Percentiles rank a stretch among this genome's conserved stretches.
Conservation (phyloP, 495 filamentous ascomycete genomes). For the Aspergillus sclerotiicarbonarius region DNA sequence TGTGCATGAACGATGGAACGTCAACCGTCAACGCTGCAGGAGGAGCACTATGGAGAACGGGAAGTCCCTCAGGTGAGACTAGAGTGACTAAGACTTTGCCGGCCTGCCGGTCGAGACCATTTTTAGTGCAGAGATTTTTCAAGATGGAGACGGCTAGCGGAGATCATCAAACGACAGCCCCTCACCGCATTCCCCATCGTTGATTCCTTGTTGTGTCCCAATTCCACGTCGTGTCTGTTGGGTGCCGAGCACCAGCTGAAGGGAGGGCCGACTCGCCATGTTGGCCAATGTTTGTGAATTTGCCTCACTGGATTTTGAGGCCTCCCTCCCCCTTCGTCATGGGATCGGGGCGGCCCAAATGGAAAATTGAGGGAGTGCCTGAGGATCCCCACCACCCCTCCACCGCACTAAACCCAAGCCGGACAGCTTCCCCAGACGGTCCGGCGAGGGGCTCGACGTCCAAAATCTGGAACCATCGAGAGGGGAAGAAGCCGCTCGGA, state of each 20-base stretch:
- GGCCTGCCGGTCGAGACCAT: neutral
- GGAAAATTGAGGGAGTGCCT: neutral
- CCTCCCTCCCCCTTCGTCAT: too few species aligned
- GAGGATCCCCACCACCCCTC: neutral
- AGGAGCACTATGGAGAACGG: neutral
- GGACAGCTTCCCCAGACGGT: conserved; percentile 15
- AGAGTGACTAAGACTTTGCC: neutral
- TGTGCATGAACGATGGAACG: neutral
- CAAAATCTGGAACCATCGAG: neutral
- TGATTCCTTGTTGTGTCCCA: neutral
- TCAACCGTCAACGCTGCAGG: neutral
- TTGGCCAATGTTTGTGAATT: too few species aligned
- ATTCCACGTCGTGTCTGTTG: neutral
- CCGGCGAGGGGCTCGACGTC: neutral
- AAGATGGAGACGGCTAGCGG: neutral
- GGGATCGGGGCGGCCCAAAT: too few species aligned
- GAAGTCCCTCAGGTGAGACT: too few species aligned
- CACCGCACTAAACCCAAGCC: conserved; percentile 3
- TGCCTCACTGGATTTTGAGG: neutral
- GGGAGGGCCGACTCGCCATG: too few species aligned
- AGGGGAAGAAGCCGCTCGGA: neutral
- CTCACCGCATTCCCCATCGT: neutral
- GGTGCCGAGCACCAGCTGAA: too few species aligned
- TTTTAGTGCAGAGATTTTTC: neutral
- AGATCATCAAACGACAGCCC: neutral